Base-by-base conservation (phyloP, 2,329 filamentous ascomycete genomes). In the Delphinella strobiligena region DNA sequence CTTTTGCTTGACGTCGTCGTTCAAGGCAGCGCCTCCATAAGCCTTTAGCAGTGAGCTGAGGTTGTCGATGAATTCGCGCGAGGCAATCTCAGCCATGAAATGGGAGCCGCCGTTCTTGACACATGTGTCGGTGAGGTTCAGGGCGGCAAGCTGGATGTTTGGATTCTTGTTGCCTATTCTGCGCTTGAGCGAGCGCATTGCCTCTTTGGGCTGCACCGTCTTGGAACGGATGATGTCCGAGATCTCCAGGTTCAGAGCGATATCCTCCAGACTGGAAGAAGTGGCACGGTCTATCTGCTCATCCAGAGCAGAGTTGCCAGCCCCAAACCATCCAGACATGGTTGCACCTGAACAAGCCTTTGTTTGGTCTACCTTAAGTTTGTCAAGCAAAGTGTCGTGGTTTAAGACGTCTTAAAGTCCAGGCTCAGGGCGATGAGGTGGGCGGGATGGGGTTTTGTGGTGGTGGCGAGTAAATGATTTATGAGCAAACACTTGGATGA, bases 51-150 rank as follows among this genome's bases (percentile, higher is more conserved):
- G 71, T 24, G 89, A 95, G 14, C 85, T 81, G 38, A 98, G 66
- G 58, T 95, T 95, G 64, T 98, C 91, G 82, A 98, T 93, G 56
- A 96, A 98, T 66, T 98, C 91, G 47, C 88, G 78, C 14, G 89
- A 95, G 31, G 91, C 89, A 51, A 98, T 91, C 66, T 98, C 91
- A 49, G 80, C 74, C 36, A 98, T 78, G 61, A 98, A 98, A 63
- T 98, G 91, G 30, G 82, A 75, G 51, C 91, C 91, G 44, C 91
- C 91, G 68, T 98, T 98, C 68, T 98, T 98, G 45, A 96, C 87
- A 59, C 91, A 98, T 1, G 91, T 96, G 66, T 98, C 91, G 49
- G 88, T 94, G 54, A 98, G 80, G 61, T 91, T 93, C 40, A 98
- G 67, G n/a, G 91, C 83, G 51, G 88, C 91, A 27, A 98, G 71